phyloP scores from a whole-genome alignment of 805 yeast genomes.

The Zygoascus bituminiphila region DNA sequence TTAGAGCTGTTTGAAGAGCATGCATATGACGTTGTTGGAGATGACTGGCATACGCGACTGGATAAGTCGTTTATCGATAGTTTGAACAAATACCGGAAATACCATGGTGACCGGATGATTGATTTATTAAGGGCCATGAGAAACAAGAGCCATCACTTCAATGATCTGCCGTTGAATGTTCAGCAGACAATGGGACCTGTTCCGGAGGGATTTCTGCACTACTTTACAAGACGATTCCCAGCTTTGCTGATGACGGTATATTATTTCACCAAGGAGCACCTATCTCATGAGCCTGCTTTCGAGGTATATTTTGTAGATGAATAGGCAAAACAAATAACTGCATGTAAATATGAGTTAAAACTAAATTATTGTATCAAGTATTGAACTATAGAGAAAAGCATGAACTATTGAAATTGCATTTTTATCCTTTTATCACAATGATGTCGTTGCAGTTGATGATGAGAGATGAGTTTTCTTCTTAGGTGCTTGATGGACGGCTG shows the following conservation, averaged over 20 bases:
- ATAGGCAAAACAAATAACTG: no score
- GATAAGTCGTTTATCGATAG: constrained; percentile 70
- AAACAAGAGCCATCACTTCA: constrained; percentile 90
- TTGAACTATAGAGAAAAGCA: no score
- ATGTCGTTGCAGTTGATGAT: no score
- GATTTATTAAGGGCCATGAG: constrained; percentile 84
- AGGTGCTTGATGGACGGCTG: no score
- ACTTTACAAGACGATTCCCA: constrained; percentile 72
- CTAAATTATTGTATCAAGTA: no score
- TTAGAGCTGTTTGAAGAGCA: constrained; percentile 46
- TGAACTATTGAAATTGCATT: no score
- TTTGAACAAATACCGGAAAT: constrained; percentile 85
- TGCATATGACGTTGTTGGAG: constrained; percentile 39
- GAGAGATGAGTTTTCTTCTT: no score
- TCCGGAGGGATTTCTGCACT: constrained; percentile 77
- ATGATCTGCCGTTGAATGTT: constrained; percentile 70
- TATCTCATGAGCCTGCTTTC: constrained; percentile 59
- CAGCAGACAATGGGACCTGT: constrained; percentile 62
- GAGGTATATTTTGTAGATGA: constrained; percentile 31
- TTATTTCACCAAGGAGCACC: constrained; percentile 45
- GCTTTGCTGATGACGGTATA: constrained; percentile 67
- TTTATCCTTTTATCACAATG: no score
- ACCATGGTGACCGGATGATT: constrained; percentile 67
- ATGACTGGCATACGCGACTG: constrained; percentile 72
- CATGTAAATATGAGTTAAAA: no score